A percentile compares a stretch with the other conserved stretches of the same genome.
These are phyloP conservation scores for Jaminaea rosea DNA, from an alignment of 1,284 basidiomycete genomes.

Conservation along the genomic window DNA sequence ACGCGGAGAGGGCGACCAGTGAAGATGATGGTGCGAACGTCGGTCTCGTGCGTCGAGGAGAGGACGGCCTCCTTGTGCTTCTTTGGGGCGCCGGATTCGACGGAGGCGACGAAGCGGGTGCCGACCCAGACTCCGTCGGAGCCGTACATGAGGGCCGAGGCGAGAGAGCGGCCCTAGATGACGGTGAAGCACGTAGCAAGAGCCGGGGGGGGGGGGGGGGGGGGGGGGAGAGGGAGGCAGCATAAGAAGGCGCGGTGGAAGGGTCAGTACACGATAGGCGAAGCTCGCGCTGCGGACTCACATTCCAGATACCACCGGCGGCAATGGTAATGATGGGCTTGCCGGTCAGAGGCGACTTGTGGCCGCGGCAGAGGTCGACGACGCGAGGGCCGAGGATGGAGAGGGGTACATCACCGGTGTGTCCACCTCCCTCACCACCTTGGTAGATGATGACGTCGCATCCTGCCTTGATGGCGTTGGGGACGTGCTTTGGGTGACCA, in stretches of 20 bases:
- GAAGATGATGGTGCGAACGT: conserved; percentile 39
- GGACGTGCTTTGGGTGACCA: conserved; percentile 49
- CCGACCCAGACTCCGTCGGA: conserved; percentile 51
- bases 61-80: conserved; percentile 40
- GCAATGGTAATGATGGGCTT: conserved; percentile 35
- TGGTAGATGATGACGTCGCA: conserved; percentile 42
- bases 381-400: conserved; percentile 32
- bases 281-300: no score
- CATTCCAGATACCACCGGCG: conserved; percentile 30
- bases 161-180: conserved; percentile 29
- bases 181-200: no score
- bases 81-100: conserved; percentile 33
- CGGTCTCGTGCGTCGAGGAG: conserved; percentile 37
- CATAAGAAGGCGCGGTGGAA: no score
- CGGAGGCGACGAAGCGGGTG: conserved; percentile 70
- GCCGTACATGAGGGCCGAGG: conserved; percentile 33
- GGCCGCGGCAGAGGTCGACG: conserved; percentile 31
- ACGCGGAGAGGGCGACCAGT: conserved; percentile 68
- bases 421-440: conserved; percentile 40
- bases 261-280: no score
- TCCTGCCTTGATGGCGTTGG: conserved; percentile 33
- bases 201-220: no score
- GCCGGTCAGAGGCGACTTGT: conserved; percentile 33
- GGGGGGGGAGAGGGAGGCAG: no score
- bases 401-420: conserved; percentile 38